Evolutionary conservation across 2,329 filamentous ascomycete genomes (phyloP), one percentile per base, ranked within the genome.

Genomic region (Apiospora marii): DNA sequence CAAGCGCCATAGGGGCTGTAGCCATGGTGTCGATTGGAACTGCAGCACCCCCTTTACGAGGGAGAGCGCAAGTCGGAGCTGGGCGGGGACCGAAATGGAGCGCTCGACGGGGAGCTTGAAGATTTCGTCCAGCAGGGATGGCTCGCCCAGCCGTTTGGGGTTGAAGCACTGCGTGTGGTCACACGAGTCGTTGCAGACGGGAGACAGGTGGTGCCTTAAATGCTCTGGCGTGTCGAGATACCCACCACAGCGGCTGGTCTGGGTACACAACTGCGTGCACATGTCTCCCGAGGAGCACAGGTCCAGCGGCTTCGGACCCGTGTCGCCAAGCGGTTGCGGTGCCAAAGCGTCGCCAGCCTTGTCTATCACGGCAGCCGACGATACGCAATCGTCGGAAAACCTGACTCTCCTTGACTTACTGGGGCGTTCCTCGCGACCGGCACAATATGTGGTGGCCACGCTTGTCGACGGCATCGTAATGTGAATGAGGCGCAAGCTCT

Each of bases 91-190:
- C 24, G 74, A 74, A 8, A 74, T 46, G 34, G 71, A 67, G 24
- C 49, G 58, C 43, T 73, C 72, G 6, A 73, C 67, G 2, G 72
- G 72, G 77, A 80, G 41, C 75, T 77, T 72, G 78, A 82, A 72
- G 49, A 73, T 71, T 5, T 49, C 41, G 61, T 72, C 43, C 14
- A 73, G 46, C 0, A 71, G 34, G 2, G 68, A n/a, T n/a, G 72
- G 73, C 1, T 73, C 73, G 19, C 70, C 43, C 1, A 74, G 34
- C 4, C n/a, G 53, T 48, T 71, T 70, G 30, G 61, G n/a, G 13
- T 67, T 72, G 30, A 72, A 51, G 68, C 72, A 72, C 1, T 73
- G 61, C 3, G 43, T 72, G 22, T 70, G 72, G 24, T 73, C 72
- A 8, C 68, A 70, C 24, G 10, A 70, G 7, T 41, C 27, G 48